Evolutionary conservation across 208 protist genomes (phyloP).

Genomic region (Trypanosoma platydactyli): DNA sequence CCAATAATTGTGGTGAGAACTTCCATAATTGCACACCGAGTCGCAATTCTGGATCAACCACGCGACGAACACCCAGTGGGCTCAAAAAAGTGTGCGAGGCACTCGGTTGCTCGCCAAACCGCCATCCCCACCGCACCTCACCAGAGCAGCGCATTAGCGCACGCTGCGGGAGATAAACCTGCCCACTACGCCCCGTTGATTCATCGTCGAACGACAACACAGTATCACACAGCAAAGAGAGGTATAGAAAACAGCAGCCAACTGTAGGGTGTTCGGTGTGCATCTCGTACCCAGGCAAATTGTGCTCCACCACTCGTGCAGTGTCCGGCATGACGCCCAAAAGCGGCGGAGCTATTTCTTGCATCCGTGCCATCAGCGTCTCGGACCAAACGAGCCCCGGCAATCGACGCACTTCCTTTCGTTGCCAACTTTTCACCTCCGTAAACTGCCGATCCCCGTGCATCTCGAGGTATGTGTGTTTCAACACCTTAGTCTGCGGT

Average conservation of each 20-base stretch:
- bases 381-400: constrained; percentile 80
- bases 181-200: constrained; percentile 59
- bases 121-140: constrained; percentile 86
- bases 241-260: constrained; percentile 72
- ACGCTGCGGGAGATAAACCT: constrained; percentile 68
- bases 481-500: constrained; percentile 55
- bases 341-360: constrained; percentile 33
- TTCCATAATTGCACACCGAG: constrained; percentile 84
- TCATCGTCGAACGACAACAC: constrained; percentile 87
- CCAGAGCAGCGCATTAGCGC: constrained; percentile 69
- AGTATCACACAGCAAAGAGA: constrained; percentile 79
- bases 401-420: constrained; percentile 63
- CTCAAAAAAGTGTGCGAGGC: constrained; percentile 52
- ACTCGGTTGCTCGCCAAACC: constrained; percentile 67
- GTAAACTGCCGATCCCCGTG: constrained; percentile 75
- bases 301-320: constrained; percentile 84
- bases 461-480: constrained; percentile 85
- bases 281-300: constrained; percentile 83
- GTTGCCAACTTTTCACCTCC: constrained; percentile 71
- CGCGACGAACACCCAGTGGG: constrained; percentile 26
- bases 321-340: constrained; percentile 61
- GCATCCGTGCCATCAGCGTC: constrained; percentile 56
- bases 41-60: constrained; percentile 72
- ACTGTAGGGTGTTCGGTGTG: constrained; percentile 86
- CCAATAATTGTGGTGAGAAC: constrained; percentile 64